phyloP scores from a whole-genome alignment of 1,284 basidiomycete species.

The Ustilago lituana region DNA sequence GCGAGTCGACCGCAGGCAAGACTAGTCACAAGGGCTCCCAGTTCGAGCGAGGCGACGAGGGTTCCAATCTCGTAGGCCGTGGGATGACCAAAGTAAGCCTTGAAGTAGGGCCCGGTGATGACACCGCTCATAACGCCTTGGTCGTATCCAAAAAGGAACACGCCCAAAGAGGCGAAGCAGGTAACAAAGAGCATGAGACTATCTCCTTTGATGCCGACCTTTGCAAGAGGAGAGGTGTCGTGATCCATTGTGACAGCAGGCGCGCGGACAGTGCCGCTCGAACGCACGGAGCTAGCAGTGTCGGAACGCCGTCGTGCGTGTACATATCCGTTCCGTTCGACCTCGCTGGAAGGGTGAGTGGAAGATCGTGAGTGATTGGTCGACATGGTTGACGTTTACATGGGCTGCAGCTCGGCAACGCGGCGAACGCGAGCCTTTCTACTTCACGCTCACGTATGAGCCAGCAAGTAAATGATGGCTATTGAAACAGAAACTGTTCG shows the following conservation, averaged over 20 bases:
- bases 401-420: background rate
- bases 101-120: conserved; percentile 92
- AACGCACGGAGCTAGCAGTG: conserved; percentile 30
- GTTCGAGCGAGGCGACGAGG: conserved; percentile 80
- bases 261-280: conserved; percentile 33
- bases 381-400: conserved; percentile 18
- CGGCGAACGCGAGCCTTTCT: background rate
- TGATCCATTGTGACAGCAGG: conserved; percentile 37
- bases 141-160: conserved; percentile 78
- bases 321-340: conserved; percentile 26
- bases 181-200: conserved; percentile 68
- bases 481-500: too few relatives aligned
- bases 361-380: conserved; percentile 22
- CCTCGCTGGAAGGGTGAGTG: conserved; percentile 40
- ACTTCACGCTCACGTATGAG: too few relatives aligned
- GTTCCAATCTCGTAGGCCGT: conserved; percentile 74
- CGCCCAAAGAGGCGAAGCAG: conserved; percentile 84
- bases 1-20: conserved; percentile 87
- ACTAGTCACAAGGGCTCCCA: conserved; percentile 83
- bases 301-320: conserved; percentile 24
- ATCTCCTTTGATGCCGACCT: conserved; percentile 59
- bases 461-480: too few relatives aligned
- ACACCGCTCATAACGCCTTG: conserved; percentile 73
- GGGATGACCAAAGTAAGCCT: conserved; percentile 73
- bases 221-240: conserved; percentile 54